Percentiles rank a stretch among this genome's conserved stretches.
Conservation (phyloP, 306 rosid species). For the Acacia acuminata region DNA sequence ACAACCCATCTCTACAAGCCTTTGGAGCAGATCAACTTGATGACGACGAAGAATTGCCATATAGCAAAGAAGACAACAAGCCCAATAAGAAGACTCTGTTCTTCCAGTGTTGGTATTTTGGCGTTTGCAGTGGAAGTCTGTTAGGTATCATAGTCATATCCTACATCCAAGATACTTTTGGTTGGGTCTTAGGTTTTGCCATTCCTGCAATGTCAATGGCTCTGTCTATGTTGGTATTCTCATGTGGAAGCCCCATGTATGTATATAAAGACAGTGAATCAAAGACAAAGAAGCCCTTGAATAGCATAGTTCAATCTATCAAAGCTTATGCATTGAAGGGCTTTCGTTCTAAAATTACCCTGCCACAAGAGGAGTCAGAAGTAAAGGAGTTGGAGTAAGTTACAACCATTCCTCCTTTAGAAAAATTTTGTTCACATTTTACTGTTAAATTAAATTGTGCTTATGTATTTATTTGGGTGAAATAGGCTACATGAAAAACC, state of each 20-base stretch:
- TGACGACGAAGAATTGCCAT: slow-evolving; percentile 66
- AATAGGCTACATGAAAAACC: slow-evolving; percentile 2
- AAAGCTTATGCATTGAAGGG: background rate
- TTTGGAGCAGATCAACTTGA: slow-evolving; percentile 91
- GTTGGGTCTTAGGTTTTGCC: slow-evolving; percentile 16
- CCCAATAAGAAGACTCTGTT: background rate
- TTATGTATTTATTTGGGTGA: background rate
- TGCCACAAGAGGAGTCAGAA: background rate
- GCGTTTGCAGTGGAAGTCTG: slow-evolving; percentile 10
- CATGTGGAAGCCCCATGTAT: background rate
- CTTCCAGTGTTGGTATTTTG: slow-evolving; percentile 17
- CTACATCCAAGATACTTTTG: slow-evolving; percentile 16
- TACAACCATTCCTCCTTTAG: background rate
- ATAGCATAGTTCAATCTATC: background rate
- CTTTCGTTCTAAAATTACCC: background rate
- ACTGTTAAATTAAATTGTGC: background rate
- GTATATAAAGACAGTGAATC: background rate
- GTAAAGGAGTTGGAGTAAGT: slow-evolving; percentile 15
- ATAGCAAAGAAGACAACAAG: slow-evolving; percentile 1
- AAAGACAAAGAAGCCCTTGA: background rate
- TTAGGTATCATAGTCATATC: background rate
- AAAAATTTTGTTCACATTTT: background rate
- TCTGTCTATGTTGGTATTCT: slow-evolving; percentile 1
- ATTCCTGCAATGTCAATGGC: slow-evolving; percentile 10
- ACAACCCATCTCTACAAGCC: slow-evolving; percentile 91